phyloP scores from a whole-genome alignment of 1,284 basidiomycete species.

The Phlebopus sp. region DNA sequence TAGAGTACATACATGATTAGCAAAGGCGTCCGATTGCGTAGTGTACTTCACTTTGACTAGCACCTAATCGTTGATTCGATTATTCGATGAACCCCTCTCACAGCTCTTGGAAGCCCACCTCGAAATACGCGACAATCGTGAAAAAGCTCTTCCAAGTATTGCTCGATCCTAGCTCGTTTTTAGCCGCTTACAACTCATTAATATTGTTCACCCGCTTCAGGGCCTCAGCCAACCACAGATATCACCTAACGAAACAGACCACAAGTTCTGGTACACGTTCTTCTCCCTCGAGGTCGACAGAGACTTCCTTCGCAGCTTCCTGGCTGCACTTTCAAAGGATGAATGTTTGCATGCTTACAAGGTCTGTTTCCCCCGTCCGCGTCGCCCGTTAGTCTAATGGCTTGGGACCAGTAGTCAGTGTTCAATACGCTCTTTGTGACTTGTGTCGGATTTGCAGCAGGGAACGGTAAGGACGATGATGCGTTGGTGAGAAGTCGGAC shows the following conservation, averaged over 20 bases:
- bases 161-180: background rate
- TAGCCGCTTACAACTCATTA: background rate
- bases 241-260: slow-evolving; percentile 33
- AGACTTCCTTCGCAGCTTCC: slow-evolving; percentile 37
- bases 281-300: slow-evolving; percentile 50
- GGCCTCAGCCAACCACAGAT: slow-evolving; percentile 40
- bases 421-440: slow-evolving; percentile 46
- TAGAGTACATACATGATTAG: too few relatives aligned
- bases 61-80: too few relatives aligned
- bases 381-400: background rate
- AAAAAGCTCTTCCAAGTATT: slow-evolving; percentile 29
- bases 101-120: slow-evolving; percentile 10
- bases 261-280: slow-evolving; percentile 48
- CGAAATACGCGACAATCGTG: slow-evolving; percentile 21
- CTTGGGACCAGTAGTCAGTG: slow-evolving; percentile 44
- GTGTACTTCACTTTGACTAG: background rate
- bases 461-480: slow-evolving; percentile 33
- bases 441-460: slow-evolving; percentile 36
- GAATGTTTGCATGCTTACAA: slow-evolving; percentile 41
- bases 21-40: too few relatives aligned
- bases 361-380: slow-evolving; percentile 31
- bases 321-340: slow-evolving; percentile 38
- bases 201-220: slow-evolving; percentile 25
- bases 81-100: slow-evolving; percentile 5
- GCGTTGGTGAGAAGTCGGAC: slow-evolving; percentile 40